Evolutionary conservation across 2,329 filamentous ascomycete species (phyloP), one percentile per base, ranked within the genome.

Genomic region (Colletotrichum abscissum): DNA sequence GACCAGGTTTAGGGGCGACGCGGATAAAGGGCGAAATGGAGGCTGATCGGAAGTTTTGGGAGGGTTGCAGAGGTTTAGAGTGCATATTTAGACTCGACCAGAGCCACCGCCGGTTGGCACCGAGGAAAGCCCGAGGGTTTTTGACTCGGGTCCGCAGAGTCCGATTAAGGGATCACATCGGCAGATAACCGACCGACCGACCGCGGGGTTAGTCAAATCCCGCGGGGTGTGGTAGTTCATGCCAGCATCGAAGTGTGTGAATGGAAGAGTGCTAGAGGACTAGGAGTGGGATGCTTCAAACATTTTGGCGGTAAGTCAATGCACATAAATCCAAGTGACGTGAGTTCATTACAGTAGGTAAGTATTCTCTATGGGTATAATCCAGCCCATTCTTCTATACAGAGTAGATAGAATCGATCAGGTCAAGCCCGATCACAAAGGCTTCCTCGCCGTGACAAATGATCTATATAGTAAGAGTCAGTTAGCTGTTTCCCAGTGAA

Each of bases 401-500:
- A 58, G 14, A 5, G 42, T 55, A 55, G 26, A 58, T 11, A 7
- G 22, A 30, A 22, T n/a, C 38, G 24, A 38, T 7, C 8, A 24
- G 8, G 12, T 26, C 9, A 54, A 38, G 12, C 42, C 22, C 66
- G 24, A 69, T 60, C 63, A 28, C 67, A 74, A 33, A 33, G 73
- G 73, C 52, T 75, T 75, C 22, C 72, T 73, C 19, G 70, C 73
- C 58, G 73, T 75, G 12, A 75, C 57, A 73, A 72, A 75, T 12
- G 60, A 70, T 22, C 72, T 73, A 26, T 4, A 14, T 4, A n/a
- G n/a, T 16, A 22, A 63, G 5, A 72, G 57, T 30, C n/a, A 22
- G 42, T 33, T 8, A 35, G 35, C 9, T 8, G 7, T 3, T 5
- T 24, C 16, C 16, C 5, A 26, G 5, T n/a, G 5, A 30, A 1